Percentiles rank a stretch among this genome's conserved stretches.
Conservation (phyloP, 2,329 filamentous ascomycete genomes). For the Didymella pinodella region DNA sequence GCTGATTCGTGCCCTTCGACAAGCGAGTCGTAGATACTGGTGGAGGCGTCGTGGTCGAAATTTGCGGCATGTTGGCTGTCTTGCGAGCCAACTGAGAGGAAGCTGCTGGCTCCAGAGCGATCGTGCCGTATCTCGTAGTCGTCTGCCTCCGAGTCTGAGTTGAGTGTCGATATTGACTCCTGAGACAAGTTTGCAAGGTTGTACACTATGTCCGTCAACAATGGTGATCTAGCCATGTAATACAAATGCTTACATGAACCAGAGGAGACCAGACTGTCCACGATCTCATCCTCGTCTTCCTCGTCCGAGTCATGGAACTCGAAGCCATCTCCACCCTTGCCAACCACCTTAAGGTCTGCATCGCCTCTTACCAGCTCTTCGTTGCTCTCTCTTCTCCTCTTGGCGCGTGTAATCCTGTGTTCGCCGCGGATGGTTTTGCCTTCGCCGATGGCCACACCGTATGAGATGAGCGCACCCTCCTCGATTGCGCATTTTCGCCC, state of each 20-base stretch:
- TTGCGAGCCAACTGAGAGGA: conserved; percentile 75
- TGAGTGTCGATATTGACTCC: conserved; percentile 71
- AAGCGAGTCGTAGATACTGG: conserved; percentile 85
- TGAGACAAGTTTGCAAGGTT: conserved; percentile 58
- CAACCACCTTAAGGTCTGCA: conserved; percentile 63
- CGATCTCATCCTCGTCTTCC: conserved; percentile 67
- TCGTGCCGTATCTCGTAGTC: conserved; percentile 57
- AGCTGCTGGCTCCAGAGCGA: conserved; percentile 72
- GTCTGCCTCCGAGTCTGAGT: conserved; percentile 58
- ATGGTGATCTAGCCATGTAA: background rate
- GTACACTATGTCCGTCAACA: conserved; percentile 55
- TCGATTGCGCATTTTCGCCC: conserved; percentile 75
- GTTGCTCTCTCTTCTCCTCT: conserved; percentile 56
- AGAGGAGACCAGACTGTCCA: conserved; percentile 50
- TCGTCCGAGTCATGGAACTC: conserved; percentile 67
- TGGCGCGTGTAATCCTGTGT: conserved; percentile 57
- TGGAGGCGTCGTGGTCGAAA: conserved; percentile 88
- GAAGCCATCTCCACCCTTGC: conserved; percentile 66
- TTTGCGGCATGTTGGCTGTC: conserved; percentile 62
- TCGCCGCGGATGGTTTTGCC: conserved; percentile 57
- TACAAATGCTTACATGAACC: conserved; percentile 43
- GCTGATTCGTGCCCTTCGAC: conserved; percentile 75
- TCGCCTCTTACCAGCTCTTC: conserved; percentile 49
- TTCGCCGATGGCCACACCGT: conserved; percentile 75
- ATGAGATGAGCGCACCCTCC: conserved; percentile 80